Evolutionary conservation across 1,139 yeast genomes (phyloP).

Genomic region (Candida tropicalis): DNA sequence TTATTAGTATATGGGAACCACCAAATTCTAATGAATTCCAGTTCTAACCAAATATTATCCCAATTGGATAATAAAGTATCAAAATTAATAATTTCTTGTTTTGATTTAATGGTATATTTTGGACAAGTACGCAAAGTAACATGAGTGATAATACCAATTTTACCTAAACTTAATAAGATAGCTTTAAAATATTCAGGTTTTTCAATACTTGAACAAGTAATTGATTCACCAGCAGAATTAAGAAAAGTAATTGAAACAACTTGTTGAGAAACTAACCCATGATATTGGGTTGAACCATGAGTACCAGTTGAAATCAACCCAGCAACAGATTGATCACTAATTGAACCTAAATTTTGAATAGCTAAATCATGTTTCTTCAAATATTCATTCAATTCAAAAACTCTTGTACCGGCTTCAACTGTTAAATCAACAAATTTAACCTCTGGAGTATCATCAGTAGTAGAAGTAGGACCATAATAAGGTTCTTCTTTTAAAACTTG

Average conservation of each 20-base stretch:
- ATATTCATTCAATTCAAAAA: constrained; percentile 74
- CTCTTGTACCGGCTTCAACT: constrained; percentile 88
- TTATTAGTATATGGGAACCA: constrained; percentile 94
- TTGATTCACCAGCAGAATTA: constrained; percentile 70
- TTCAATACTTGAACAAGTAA: constrained; percentile 68
- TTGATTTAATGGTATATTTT: constrained; percentile 75
- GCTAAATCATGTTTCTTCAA: constrained; percentile 70
- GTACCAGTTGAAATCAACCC: constrained; percentile 96
- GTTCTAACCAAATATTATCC: constrained; percentile 80
- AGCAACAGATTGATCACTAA: constrained; percentile 90
- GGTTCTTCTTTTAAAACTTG: constrained; percentile 48
- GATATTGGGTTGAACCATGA: constrained; percentile 93
- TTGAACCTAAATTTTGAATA: constrained; percentile 89
- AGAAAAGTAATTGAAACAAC: constrained; percentile 75
- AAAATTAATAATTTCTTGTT: constrained; percentile 80
- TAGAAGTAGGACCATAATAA: constrained; percentile 37
- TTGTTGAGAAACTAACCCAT: constrained; percentile 88
- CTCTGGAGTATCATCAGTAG: constrained; percentile 27
- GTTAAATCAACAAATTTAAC: constrained; percentile 84
- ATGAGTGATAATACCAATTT: constrained; percentile 84
- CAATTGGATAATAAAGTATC: constrained; percentile 67
- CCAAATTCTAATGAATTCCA: constrained; percentile 94
- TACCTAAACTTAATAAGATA: constrained; percentile 85
- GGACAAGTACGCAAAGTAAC: constrained; percentile 91
- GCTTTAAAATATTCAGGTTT: constrained; percentile 78